These are phyloP conservation scores for Fraxinus greggii DNA, from an alignment of 305 asterid species.

Conservation along the genomic window DNA sequence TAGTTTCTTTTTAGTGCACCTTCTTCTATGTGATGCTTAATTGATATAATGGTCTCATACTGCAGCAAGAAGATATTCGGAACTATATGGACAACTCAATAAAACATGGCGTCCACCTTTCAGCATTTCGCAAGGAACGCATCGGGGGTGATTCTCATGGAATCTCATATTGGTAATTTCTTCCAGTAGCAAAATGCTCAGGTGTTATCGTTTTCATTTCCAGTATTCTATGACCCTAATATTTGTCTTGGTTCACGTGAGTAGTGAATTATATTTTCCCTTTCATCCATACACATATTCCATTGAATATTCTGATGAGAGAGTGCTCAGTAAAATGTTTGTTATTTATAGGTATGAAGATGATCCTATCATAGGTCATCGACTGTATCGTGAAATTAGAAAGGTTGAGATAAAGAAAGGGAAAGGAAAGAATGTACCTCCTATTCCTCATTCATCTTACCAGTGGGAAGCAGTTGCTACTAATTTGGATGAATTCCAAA, in stretches of 20 bases:
- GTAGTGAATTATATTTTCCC: conserved; percentile 11
- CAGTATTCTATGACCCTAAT: not conserved
- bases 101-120: conserved; percentile 69
- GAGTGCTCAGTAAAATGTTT: conserved; percentile 1
- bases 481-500: conserved; percentile 80
- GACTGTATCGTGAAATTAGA: conserved; percentile 84
- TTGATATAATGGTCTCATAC: conserved; percentile 32
- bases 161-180: conserved; percentile 62
- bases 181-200: conserved; percentile 14
- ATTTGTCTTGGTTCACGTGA: not conserved
- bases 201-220: conserved; percentile 10
- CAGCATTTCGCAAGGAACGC: conserved; percentile 85
- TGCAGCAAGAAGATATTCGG: conserved; percentile 98
- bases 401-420: conserved; percentile 88
- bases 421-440: conserved; percentile 73
- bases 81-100: conserved; percentile 75
- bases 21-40: not conserved
- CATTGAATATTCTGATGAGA: conserved; percentile 10
- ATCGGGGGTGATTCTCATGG: conserved; percentile 95
- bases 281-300: conserved; percentile 2
- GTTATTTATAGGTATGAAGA: conserved; percentile 75
- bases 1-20: not conserved
- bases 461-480: conserved; percentile 97
- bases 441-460: conserved; percentile 78
- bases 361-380: conserved; percentile 84